phyloP scores from a whole-genome alignment of 2,329 filamentous ascomycete genomes.

The Lachnellula arida region DNA sequence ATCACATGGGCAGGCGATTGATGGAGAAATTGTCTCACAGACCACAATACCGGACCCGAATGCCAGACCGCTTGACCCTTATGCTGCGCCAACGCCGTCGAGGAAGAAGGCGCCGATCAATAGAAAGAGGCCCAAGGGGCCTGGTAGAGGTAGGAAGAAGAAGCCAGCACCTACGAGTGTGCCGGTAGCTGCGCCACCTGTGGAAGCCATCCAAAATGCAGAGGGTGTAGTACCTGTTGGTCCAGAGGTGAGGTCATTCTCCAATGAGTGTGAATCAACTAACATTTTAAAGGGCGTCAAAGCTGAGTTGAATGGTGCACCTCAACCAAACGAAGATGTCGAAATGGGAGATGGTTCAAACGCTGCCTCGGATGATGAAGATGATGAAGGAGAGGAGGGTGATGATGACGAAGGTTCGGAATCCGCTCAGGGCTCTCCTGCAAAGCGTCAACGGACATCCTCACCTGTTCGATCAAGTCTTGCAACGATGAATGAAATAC shows the following conservation, averaged over 20 bases:
- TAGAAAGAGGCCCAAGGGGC: conserved; percentile 73
- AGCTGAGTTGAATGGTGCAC: conserved; percentile 14
- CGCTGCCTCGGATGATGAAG: conserved; percentile 28
- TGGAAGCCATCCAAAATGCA: conserved; percentile 7
- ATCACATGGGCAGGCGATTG: conserved; percentile 70
- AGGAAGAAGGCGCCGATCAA: conserved; percentile 53
- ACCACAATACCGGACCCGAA: conserved; percentile 58
- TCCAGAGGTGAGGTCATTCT: conserved; percentile 22
- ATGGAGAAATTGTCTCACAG: conserved; percentile 72
- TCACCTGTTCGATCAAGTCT: conserved; percentile 14
- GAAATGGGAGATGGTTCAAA: conserved; percentile 31
- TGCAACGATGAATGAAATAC: conserved; percentile 10
- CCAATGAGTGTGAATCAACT: neutral
- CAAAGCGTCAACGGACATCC: conserved; percentile 23
- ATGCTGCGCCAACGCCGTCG: conserved; percentile 40
- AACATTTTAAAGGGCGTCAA: conserved; percentile 23
- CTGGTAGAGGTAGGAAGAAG: conserved; percentile 73
- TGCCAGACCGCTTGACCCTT: conserved; percentile 29
- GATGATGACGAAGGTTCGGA: conserved; percentile 45
- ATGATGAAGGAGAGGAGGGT: conserved; percentile 30
- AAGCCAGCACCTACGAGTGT: conserved; percentile 40
- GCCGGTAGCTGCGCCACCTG: conserved; percentile 9
- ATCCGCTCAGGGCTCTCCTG: conserved; percentile 27
- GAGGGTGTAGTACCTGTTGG: conserved; percentile 8
- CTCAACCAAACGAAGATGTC: conserved; percentile 25